A percentile compares a stretch with the other conserved stretches of the same genome.
Evolutionary conservation across 495 filamentous ascomycete genomes (phyloP).

Genomic region (Daldinia caldariorum): DNA sequence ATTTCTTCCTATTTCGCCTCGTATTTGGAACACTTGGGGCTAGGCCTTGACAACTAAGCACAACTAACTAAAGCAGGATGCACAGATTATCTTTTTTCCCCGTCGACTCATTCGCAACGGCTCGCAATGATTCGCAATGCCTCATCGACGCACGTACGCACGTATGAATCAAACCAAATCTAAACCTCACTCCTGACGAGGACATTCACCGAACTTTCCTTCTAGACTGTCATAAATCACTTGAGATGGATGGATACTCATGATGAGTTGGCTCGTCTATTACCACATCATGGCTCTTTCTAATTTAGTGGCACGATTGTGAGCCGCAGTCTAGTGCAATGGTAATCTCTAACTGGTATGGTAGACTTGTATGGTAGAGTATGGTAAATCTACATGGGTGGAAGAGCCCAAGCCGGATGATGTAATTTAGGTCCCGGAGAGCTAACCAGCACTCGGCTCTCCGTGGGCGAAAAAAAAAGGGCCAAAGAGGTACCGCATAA

Average conservation of each 20-base stretch:
- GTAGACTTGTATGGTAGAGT: not conserved
- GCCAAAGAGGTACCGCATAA: slow-evolving; percentile 25
- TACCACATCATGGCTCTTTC: slow-evolving; percentile 39
- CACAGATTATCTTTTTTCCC: slow-evolving; percentile 27
- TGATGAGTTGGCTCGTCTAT: slow-evolving; percentile 46
- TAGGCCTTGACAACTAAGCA: slow-evolving; percentile 11
- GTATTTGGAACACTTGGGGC: slow-evolving; percentile 31
- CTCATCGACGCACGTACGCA: slow-evolving; percentile 16
- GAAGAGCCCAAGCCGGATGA: slow-evolving; percentile 37
- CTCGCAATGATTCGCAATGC: slow-evolving; percentile 16
- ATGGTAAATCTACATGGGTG: too few relatives aligned
- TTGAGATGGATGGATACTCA: slow-evolving; percentile 28
- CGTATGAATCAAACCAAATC: slow-evolving; percentile 24
- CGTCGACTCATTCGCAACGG: not conserved
- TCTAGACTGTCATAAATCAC: slow-evolving; percentile 32
- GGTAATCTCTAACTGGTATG: slow-evolving; percentile 8
- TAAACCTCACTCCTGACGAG: slow-evolving; percentile 12
- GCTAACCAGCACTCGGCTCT: slow-evolving; percentile 27
- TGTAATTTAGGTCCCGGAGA: slow-evolving; percentile 43
- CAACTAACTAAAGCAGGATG: slow-evolving; percentile 30
- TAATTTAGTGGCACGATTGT: slow-evolving; percentile 23
- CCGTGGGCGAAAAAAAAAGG: slow-evolving; percentile 1
- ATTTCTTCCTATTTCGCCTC: slow-evolving; percentile 38
- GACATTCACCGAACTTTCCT: slow-evolving; percentile 38
- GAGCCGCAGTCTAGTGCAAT: slow-evolving; percentile 36